These are phyloP conservation scores for Fomitopsis pulvina DNA, from an alignment of 768 basidiomycete genomes.

Conservation along the genomic window DNA sequence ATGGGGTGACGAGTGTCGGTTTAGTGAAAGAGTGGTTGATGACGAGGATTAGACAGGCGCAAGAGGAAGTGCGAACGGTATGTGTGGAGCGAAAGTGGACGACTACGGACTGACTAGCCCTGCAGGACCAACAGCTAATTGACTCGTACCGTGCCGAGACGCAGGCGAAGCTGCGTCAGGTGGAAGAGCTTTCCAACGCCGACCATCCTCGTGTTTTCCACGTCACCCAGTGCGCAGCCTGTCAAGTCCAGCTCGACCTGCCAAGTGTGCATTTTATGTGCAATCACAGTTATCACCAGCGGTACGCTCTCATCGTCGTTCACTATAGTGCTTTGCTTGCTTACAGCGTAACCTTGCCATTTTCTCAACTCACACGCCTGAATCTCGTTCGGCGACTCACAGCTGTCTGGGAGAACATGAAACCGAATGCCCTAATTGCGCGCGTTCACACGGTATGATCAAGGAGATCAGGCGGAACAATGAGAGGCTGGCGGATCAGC, in stretches of 20 bases:
- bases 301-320: slow-evolving; percentile 38
- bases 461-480: slow-evolving; percentile 88
- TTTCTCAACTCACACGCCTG: too few species aligned
- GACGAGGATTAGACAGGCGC: slow-evolving; percentile 63
- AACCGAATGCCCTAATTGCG: slow-evolving; percentile 85
- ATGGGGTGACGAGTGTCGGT: slow-evolving; percentile 86
- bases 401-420: slow-evolving; percentile 91
- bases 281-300: slow-evolving; percentile 92
- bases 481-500: slow-evolving; percentile 74
- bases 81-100: slow-evolving; percentile 21
- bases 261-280: slow-evolving; percentile 98
- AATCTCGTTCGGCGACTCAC: too few species aligned
- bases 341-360: too few species aligned
- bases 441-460: slow-evolving; percentile 79
- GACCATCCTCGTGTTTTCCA: slow-evolving; percentile 86
- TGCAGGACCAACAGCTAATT: slow-evolving; percentile 79
- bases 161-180: slow-evolving; percentile 68
- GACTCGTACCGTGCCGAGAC: slow-evolving; percentile 89
- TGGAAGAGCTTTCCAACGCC: slow-evolving; percentile 73
- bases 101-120: neutral
- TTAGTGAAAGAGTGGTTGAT: slow-evolving; percentile 90
- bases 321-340: too few species aligned
- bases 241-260: slow-evolving; percentile 84
- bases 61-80: slow-evolving; percentile 76
- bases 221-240: slow-evolving; percentile 87